Conservation (phyloP, 2,329 filamentous ascomycete species). For the Zymoseptoria brevis region DNA sequence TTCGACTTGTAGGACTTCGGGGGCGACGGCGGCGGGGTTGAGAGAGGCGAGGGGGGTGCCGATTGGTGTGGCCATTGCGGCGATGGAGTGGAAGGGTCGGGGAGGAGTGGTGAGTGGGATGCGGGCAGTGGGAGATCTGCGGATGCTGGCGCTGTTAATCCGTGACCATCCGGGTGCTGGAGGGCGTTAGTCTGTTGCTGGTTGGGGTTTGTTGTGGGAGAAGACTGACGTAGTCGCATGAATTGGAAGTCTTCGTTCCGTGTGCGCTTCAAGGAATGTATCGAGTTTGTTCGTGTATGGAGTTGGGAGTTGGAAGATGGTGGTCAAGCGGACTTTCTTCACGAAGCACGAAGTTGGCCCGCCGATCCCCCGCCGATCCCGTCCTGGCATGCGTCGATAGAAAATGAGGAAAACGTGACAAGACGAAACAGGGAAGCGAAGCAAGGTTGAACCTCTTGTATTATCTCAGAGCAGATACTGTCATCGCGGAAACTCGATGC, state of each 20-base stretch:
- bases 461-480: too few relatives aligned
- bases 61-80: background rate
- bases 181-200: background rate
- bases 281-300: background rate
- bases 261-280: background rate
- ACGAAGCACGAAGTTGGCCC: too few relatives aligned
- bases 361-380: too few relatives aligned
- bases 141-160: background rate
- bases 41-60: background rate
- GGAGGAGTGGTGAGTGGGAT: background rate
- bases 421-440: too few relatives aligned
- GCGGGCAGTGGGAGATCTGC: background rate
- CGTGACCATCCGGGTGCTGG: background rate
- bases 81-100: background rate
- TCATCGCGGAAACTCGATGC: too few relatives aligned
- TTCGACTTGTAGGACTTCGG: conserved; percentile 43
- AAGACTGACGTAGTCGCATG: background rate
- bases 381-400: too few relatives aligned
- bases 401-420: too few relatives aligned
- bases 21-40: background rate
- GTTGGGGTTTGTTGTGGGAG: background rate
- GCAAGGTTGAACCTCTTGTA: too few relatives aligned
- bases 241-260: background rate
- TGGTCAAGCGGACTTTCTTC: background rate
- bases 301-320: background rate